Percentiles rank a stretch among this genome's conserved stretches.
phyloP scores from a whole-genome alignment of 441 rosid genomes.

The Kokia cookei region DNA sequence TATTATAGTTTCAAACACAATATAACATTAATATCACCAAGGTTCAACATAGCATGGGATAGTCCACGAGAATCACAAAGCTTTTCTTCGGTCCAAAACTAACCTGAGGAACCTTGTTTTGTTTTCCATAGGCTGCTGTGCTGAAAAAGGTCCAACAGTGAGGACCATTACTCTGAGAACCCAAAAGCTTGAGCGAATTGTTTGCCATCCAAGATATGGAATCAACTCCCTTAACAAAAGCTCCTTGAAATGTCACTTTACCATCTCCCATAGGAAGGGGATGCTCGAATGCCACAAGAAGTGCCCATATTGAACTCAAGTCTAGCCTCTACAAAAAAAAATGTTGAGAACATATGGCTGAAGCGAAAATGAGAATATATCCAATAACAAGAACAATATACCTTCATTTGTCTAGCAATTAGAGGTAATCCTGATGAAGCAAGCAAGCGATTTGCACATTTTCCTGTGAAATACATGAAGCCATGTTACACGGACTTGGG shows the following conservation, averaged over 20 bases:
- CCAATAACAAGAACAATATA: slow-evolving; percentile 16
- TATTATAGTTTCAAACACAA: neutral
- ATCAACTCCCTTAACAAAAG: slow-evolving; percentile 75
- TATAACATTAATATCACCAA: neutral
- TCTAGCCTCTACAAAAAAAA: slow-evolving; percentile 48
- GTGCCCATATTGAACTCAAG: slow-evolving; percentile 92
- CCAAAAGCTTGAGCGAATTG: slow-evolving; percentile 63
- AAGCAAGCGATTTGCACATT: slow-evolving; percentile 94
- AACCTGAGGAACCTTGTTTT: slow-evolving; percentile 70
- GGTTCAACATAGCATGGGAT: neutral
- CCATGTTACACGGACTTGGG: neutral
- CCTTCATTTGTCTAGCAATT: slow-evolving; percentile 93
- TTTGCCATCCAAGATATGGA: slow-evolving; percentile 94
- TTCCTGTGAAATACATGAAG: slow-evolving; percentile 44
- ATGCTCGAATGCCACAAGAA: slow-evolving; percentile 88
- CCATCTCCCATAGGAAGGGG: slow-evolving; percentile 49
- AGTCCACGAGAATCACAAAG: neutral
- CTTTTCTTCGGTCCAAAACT: neutral
- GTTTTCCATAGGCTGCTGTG: slow-evolving; percentile 71
- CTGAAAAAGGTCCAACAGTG: slow-evolving; percentile 91
- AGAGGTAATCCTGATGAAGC: slow-evolving; percentile 84
- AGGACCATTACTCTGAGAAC: slow-evolving; percentile 30
- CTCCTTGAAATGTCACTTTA: slow-evolving; percentile 60
- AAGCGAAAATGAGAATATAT: neutral
- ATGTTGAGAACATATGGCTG: neutral